These are phyloP conservation scores for Xylariaceae sp. DNA, from an alignment of 2,329 filamentous ascomycete species.

Conservation along the genomic window DNA sequence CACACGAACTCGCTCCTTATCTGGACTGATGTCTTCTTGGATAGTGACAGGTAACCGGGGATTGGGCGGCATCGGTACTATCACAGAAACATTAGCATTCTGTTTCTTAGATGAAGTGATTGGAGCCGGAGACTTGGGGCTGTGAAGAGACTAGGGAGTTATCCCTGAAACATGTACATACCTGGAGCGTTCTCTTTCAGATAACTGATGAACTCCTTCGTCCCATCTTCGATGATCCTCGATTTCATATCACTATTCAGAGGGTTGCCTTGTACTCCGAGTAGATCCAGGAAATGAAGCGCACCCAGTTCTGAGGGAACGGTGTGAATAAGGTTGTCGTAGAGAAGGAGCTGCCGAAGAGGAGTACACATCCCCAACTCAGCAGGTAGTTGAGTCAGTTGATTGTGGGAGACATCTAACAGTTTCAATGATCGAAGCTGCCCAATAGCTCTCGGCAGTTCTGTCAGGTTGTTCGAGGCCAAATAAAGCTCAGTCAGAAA, in stretches of 20 bases:
- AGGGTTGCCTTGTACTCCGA: conserved; percentile 91
- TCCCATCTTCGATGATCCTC: conserved; percentile 82
- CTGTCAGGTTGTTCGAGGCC: conserved; percentile 83
- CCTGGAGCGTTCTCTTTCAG: conserved; percentile 81
- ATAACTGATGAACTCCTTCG: conserved; percentile 75
- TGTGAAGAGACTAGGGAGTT: too few species aligned
- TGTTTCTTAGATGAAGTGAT: too few species aligned
- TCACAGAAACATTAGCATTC: conserved; percentile 1
- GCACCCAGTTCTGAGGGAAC: conserved; percentile 86
- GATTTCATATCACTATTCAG: conserved; percentile 72
- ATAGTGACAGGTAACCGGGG: conserved; percentile 77
- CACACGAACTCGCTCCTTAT: conserved; percentile 71
- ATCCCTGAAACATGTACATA: conserved; percentile 42
- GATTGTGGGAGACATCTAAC: conserved; percentile 86
- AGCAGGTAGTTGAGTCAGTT: conserved; percentile 73
- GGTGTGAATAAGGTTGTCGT: conserved; percentile 82
- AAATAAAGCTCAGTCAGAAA: conserved; percentile 92
- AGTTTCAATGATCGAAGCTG: conserved; percentile 75
- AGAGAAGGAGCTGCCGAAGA: conserved; percentile 77
- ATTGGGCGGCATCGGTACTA: conserved; percentile 73
- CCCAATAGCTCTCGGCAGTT: conserved; percentile 77
- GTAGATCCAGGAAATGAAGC: conserved; percentile 78
- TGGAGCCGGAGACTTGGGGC: too few species aligned
- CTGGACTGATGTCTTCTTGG: conserved; percentile 57
- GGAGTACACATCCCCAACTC: conserved; percentile 98